phyloP scores from a whole-genome alignment of 306 rosid genomes.

The Cicer yamashitae region DNA sequence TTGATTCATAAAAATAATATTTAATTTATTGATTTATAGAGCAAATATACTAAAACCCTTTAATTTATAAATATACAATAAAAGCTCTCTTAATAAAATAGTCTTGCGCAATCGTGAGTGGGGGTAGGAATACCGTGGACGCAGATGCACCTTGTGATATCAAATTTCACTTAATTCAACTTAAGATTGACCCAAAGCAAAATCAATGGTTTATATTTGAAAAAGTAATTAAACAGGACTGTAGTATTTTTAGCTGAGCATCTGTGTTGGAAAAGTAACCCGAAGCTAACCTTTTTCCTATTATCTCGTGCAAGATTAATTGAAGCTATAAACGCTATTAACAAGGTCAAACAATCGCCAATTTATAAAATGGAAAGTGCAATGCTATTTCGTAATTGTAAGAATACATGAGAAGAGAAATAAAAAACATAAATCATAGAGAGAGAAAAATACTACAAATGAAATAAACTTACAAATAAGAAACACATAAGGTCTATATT shows the following conservation, averaged over 20 bases:
- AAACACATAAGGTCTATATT: background rate
- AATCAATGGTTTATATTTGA: background rate
- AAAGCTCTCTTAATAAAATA: too few species aligned
- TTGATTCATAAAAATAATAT: too few species aligned
- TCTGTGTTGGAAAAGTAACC: background rate
- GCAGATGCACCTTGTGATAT: background rate
- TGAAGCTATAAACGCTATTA: background rate
- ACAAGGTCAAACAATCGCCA: background rate
- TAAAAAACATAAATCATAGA: too few species aligned
- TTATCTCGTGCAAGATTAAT: too few species aligned
- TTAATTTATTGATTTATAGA: too few species aligned
- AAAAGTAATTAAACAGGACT: background rate
- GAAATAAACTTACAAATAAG: too few species aligned
- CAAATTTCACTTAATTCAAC: background rate
- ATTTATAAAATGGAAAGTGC: background rate
- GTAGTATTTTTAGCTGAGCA: background rate
- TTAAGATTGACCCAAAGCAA: background rate
- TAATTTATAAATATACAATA: too few species aligned
- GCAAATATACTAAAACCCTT: too few species aligned
- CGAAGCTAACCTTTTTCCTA: constrained; percentile 1
- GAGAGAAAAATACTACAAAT: too few species aligned
- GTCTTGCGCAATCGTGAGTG: too few species aligned
- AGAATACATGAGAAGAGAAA: background rate
- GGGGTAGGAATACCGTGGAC: too few species aligned
- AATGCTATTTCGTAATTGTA: background rate